Evolutionary conservation across 1,284 basidiomycete species (phyloP).

Genomic region (Boletus semigastroideus): DNA sequence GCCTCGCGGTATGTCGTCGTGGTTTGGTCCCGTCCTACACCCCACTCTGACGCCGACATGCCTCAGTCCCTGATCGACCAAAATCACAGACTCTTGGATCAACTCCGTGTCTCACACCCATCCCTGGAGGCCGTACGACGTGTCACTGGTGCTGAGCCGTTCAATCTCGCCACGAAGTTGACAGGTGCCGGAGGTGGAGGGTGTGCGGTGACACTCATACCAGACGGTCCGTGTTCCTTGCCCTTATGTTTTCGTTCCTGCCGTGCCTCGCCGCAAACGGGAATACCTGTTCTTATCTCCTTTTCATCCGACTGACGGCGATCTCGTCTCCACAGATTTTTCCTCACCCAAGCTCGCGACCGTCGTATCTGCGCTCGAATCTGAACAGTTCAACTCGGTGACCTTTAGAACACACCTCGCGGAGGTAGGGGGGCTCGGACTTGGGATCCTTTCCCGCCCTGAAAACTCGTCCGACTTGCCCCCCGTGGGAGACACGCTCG

Average conservation of each 20-base stretch:
- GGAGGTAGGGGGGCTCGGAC: constrained; percentile 88
- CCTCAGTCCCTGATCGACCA: constrained; percentile 77
- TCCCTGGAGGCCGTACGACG: constrained; percentile 81
- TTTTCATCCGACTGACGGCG: constrained; percentile 7
- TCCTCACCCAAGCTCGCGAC: constrained; percentile 53
- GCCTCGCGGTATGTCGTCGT: constrained; percentile 53
- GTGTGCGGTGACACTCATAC: constrained; percentile 93
- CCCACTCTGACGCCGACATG: not conserved
- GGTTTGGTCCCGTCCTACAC: not conserved
- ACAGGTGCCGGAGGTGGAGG: constrained; percentile 99
- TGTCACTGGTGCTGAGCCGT: constrained; percentile 63
- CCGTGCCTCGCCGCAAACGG: not conserved
- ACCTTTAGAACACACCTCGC: constrained; percentile 89
- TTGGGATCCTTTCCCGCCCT: constrained; percentile 64
- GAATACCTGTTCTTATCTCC: not conserved
- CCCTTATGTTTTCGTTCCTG: not conserved
- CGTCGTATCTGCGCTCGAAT: constrained; percentile 57
- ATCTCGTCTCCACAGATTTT: constrained; percentile 52
- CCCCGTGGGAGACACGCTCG: constrained; percentile 43
- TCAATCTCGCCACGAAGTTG: constrained; percentile 88
- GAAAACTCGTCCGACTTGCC: constrained; percentile 21
- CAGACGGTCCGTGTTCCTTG: constrained; percentile 64
- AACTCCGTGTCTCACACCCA: constrained; percentile 93
- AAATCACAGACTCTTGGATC: constrained; percentile 86
- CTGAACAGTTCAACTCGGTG: constrained; percentile 40